Percentiles rank a stretch among this genome's conserved stretches.
phyloP scores from a whole-genome alignment of 2,329 filamentous ascomycete genomes.

The Ceratocystiopsis minuta region DNA sequence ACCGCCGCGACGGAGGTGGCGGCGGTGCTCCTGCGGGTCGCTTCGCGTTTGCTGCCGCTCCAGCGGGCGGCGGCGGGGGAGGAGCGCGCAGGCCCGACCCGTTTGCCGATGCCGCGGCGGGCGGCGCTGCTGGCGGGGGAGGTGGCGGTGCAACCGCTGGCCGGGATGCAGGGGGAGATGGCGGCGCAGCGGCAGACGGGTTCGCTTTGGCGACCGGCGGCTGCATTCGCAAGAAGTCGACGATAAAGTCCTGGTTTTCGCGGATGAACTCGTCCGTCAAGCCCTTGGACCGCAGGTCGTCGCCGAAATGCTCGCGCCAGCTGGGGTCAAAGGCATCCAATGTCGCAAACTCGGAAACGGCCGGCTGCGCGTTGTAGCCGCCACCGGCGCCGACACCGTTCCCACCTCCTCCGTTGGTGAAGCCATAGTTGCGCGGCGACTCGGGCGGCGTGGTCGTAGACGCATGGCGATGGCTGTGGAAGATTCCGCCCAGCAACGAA shows the following conservation, averaged over 20 bases:
- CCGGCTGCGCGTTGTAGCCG: background rate
- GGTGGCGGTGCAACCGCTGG: conserved; percentile 18
- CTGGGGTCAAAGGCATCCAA: conserved; percentile 46
- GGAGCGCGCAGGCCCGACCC: conserved; percentile 17
- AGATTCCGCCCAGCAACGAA: conserved; percentile 40
- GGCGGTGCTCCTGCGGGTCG: conserved; percentile 30
- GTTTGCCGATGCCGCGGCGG: conserved; percentile 14
- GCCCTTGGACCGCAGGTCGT: conserved; percentile 43
- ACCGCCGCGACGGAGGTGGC: conserved; percentile 40
- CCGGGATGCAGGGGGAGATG: conserved; percentile 12
- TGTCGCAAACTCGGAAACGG: conserved; percentile 38
- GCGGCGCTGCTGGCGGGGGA: conserved; percentile 5
- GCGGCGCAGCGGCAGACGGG: conserved; percentile 5
- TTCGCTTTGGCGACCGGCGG: conserved; percentile 16
- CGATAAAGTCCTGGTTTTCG: conserved; percentile 51
- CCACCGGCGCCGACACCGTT: background rate
- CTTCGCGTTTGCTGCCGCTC: conserved; percentile 15
- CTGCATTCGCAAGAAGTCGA: conserved; percentile 43
- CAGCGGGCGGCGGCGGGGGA: conserved; percentile 20
- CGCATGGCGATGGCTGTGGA: conserved; percentile 33
- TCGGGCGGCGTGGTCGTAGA: conserved; percentile 41
- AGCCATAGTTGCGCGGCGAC: conserved; percentile 27
- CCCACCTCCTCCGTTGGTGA: conserved; percentile 2
- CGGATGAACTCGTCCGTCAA: conserved; percentile 49
- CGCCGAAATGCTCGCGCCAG: conserved; percentile 48